Conservation (phyloP, 169 alveolate species). For the Perkinsus marinus region DNA sequence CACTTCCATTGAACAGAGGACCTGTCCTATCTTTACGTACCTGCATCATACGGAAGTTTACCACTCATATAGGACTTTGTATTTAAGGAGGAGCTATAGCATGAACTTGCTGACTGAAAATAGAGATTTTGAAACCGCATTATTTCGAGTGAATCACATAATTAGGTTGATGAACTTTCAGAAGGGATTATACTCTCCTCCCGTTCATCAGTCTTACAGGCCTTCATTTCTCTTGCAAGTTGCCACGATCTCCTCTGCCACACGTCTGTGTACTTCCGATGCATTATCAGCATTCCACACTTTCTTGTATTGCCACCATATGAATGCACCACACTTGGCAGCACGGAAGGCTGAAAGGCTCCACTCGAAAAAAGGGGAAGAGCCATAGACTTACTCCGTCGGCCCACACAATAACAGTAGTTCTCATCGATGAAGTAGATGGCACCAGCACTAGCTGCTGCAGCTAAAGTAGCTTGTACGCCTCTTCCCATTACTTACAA, state of each 20-base stretch:
- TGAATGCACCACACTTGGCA: background rate
- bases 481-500: background rate
- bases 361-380: background rate
- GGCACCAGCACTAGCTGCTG: background rate
- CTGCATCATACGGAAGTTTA: background rate
- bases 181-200: no score
- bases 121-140: no score
- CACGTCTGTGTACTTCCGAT: background rate
- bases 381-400: background rate
- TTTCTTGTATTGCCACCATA: background rate
- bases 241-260: background rate
- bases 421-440: background rate
- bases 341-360: background rate
- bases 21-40: background rate
- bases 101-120: no score
- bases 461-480: background rate
- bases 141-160: no score
- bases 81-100: no score
- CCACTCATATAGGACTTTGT: no score
- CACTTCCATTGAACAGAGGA: background rate
- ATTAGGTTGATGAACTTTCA: no score
- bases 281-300: background rate
- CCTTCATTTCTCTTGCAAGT: background rate
- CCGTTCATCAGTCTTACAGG: background rate
- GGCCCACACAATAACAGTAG: background rate